Conservation (phyloP, 2,329 filamentous ascomycete genomes). For the Tolypocladium capitatum region DNA sequence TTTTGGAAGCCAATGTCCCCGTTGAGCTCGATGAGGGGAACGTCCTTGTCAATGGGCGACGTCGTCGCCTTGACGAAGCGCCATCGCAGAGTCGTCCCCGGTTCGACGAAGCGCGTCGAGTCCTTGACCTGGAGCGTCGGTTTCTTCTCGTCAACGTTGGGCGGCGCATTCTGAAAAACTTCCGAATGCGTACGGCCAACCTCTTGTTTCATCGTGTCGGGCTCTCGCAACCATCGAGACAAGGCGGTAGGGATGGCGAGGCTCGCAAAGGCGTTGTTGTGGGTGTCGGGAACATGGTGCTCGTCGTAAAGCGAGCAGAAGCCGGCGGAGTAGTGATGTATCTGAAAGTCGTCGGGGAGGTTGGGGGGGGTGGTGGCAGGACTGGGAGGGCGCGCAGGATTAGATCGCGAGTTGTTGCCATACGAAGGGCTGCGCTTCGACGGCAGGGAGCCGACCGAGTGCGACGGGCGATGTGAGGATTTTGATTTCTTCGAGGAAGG, state of each 20-base stretch:
- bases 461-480: constrained; percentile 64
- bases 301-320: constrained; percentile 65
- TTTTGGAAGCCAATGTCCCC: constrained; percentile 63
- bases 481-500: constrained; percentile 68
- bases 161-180: constrained; percentile 48
- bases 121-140: constrained; percentile 38
- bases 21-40: constrained; percentile 58
- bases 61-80: constrained; percentile 44
- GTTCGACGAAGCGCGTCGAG: constrained; percentile 19
- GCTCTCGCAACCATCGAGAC: constrained; percentile 66
- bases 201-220: constrained; percentile 52
- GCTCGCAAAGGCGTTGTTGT: constrained; percentile 67
- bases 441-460: constrained; percentile 59
- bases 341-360: constrained; percentile 46
- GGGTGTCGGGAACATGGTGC: constrained; percentile 41
- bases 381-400: constrained; percentile 52
- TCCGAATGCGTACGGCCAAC: constrained; percentile 52
- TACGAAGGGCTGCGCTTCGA: constrained; percentile 52
- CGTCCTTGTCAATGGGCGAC: constrained; percentile 39
- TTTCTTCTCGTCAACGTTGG: constrained; percentile 28
- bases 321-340: constrained; percentile 59
- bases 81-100: constrained; percentile 45
- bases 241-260: constrained; percentile 63
- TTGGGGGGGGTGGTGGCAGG: constrained; percentile 64
- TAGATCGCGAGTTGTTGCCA: constrained; percentile 50